phyloP scores from a whole-genome alignment of 441 rosid species.

The Populus hybrid region DNA sequence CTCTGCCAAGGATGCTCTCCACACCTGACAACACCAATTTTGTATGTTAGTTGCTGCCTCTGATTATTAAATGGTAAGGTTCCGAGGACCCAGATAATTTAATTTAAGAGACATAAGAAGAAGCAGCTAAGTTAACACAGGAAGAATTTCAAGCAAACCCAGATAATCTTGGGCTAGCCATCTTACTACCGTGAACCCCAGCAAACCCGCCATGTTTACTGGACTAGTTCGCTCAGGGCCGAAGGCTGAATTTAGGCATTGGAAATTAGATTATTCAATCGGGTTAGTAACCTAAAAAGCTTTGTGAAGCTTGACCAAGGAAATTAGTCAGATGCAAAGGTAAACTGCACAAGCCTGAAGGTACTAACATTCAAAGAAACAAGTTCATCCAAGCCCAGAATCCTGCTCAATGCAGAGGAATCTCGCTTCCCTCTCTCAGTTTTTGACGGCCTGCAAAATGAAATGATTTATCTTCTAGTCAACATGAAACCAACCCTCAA shows the following conservation, averaged over 20 bases:
- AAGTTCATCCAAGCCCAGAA: constrained; percentile 39
- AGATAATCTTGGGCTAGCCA: neutral
- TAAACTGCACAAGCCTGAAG: neutral
- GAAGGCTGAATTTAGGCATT: neutral
- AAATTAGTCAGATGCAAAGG: neutral
- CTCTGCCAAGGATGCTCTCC: constrained; percentile 57
- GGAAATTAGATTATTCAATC: too few relatives aligned
- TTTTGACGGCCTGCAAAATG: constrained; percentile 26
- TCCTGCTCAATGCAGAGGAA: constrained; percentile 6
- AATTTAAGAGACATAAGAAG: too few relatives aligned
- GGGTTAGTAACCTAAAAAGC: neutral
- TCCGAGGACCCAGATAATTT: neutral
- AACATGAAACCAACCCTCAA: neutral
- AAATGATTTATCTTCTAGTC: neutral
- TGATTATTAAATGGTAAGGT: neutral
- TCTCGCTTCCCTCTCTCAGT: constrained; percentile 17
- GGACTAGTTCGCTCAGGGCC: neutral
- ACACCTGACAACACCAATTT: constrained; percentile 29
- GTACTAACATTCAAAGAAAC: constrained; percentile 30
- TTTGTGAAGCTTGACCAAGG: neutral
- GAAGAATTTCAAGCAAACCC: neutral
- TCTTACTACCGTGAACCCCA: neutral
- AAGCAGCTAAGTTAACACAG: neutral
- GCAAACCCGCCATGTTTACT: neutral
- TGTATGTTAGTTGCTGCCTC: neutral